These are phyloP conservation scores for Rhypophila decipiens DNA, from an alignment of 495 filamentous ascomycete genomes.

Conservation along the genomic window DNA sequence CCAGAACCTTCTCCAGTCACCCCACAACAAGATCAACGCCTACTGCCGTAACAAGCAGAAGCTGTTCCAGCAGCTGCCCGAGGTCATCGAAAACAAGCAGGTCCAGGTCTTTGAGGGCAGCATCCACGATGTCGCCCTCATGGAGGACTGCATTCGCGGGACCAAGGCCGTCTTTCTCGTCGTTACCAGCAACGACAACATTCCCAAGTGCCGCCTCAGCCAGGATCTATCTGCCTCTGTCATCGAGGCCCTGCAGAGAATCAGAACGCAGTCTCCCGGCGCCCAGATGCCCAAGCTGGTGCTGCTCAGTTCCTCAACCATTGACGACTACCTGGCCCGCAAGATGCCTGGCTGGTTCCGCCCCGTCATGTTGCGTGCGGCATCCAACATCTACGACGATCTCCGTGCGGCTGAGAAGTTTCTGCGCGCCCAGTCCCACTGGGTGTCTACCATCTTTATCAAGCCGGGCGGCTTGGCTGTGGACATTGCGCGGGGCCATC, in stretches of 20 bases:
- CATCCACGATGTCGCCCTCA: conserved; percentile 27
- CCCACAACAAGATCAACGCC: conserved; percentile 22
- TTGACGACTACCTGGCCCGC: conserved; percentile 27
- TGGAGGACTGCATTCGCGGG: conserved; percentile 26
- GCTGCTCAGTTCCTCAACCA: conserved; percentile 31
- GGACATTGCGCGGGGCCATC: conserved; percentile 34
- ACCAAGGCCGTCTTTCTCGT: conserved; percentile 28
- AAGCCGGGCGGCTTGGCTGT: conserved; percentile 36
- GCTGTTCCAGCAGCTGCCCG: conserved; percentile 25
- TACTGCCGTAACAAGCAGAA: conserved; percentile 36
- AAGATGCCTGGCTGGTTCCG: conserved; percentile 19
- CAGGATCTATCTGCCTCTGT: conserved; percentile 27
- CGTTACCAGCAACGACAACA: conserved; percentile 32
- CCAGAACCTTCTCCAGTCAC: conserved; percentile 25
- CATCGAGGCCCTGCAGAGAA: conserved; percentile 24
- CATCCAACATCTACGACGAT: conserved; percentile 33
- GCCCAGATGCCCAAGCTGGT: conserved; percentile 29
- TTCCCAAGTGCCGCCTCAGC: conserved; percentile 25
- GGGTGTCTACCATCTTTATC: conserved; percentile 35
- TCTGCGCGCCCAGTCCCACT: conserved; percentile 29
- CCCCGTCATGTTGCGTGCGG: conserved; percentile 18
- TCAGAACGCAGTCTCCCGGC: conserved; percentile 3
- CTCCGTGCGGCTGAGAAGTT: conserved; percentile 27
- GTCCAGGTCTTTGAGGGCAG: conserved; percentile 33
- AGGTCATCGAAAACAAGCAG: conserved; percentile 11